These are phyloP conservation scores for Coemansia sp. DNA, from an alignment of 192 early-diverging fungal genomes.

Conservation along the genomic window DNA sequence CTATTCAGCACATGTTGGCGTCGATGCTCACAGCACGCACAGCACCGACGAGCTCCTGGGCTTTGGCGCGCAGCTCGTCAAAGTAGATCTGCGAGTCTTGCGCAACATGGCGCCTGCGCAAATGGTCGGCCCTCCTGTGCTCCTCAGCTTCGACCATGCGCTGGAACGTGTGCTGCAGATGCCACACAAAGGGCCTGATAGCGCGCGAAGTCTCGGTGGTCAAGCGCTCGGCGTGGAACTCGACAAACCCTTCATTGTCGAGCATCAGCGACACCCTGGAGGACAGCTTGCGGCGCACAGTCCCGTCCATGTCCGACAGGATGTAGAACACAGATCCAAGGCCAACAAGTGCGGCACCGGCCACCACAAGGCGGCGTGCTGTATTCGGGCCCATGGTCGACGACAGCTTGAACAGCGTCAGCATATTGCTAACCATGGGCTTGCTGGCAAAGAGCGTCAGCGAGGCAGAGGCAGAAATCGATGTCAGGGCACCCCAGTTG, in stretches of 20 bases:
- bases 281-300: slow-evolving; percentile 71
- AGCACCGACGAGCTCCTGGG: slow-evolving; percentile 58
- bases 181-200: slow-evolving; percentile 70
- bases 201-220: slow-evolving; percentile 65
- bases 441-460: slow-evolving; percentile 56
- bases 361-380: slow-evolving; percentile 51
- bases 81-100: slow-evolving; percentile 72
- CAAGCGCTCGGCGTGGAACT: slow-evolving; percentile 66
- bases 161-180: slow-evolving; percentile 70
- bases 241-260: slow-evolving; percentile 60
- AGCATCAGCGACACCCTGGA: slow-evolving; percentile 56
- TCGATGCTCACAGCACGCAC: slow-evolving; percentile 43
- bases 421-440: slow-evolving; percentile 34
- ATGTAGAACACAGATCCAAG: slow-evolving; percentile 66
- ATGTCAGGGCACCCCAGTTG: slow-evolving; percentile 63
- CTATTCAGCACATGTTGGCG: slow-evolving; percentile 6
- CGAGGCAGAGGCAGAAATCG: slow-evolving; percentile 56
- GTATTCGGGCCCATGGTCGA: slow-evolving; percentile 44
- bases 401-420: slow-evolving; percentile 42
- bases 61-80: slow-evolving; percentile 62
- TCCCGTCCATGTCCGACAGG: slow-evolving; percentile 69
- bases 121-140: slow-evolving; percentile 61
- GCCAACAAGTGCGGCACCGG: slow-evolving; percentile 39
- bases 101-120: slow-evolving; percentile 59
- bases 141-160: slow-evolving; percentile 75